Base-by-base conservation (phyloP, 352 stramenopile species). In the Phytophthora citrophthora region DNA sequence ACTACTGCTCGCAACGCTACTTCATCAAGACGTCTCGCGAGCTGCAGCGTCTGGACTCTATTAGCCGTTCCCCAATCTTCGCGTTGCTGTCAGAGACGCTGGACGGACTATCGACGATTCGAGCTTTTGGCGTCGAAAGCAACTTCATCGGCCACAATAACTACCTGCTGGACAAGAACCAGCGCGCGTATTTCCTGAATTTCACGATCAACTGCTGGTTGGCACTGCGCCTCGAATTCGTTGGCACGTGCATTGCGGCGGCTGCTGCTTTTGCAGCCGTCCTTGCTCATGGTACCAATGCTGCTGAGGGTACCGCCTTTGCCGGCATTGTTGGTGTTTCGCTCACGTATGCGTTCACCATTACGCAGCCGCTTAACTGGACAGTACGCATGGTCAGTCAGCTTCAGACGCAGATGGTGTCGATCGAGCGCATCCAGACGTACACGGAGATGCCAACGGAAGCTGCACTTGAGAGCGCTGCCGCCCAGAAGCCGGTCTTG, bases 11-110 rank as follows among this genome's bases (percentile, higher is more conserved):
- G 34, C 60, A 46, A 48, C 34, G 34, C 47, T 96, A 97, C 63
- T 98, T 56, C 97, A 96, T 76, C 78, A 97, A 55, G 63, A 74
- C 50, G 84, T 77, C 18, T 71, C 86, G 81, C 3, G 96, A 98
- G 61, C 63, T 99, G 13, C 97, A 99, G 78, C 86, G 97, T 5
- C 80, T 99, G 13, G 97, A 99, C 61, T 89, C 88, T 11, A 74
- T 98, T 50, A 83, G 75, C 3, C 71, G 72, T 10, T 83, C 89
- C 12, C 96, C 97, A 1, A 88, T 99, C 36, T 98, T 98, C 75
- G 86, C 87, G 7, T 73, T 98, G 32, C 80, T 99, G 27, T 83
- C 81, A 5, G 95, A 99, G 74, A 98, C 84, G 4, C 71, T 99
- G 5, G 86, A 86, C 39, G 97, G 97, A 5, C 81, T 99, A 11